These are phyloP conservation scores for Yamadazyma sp. DNA, from an alignment of 805 yeast genomes.

Conservation along the genomic window DNA sequence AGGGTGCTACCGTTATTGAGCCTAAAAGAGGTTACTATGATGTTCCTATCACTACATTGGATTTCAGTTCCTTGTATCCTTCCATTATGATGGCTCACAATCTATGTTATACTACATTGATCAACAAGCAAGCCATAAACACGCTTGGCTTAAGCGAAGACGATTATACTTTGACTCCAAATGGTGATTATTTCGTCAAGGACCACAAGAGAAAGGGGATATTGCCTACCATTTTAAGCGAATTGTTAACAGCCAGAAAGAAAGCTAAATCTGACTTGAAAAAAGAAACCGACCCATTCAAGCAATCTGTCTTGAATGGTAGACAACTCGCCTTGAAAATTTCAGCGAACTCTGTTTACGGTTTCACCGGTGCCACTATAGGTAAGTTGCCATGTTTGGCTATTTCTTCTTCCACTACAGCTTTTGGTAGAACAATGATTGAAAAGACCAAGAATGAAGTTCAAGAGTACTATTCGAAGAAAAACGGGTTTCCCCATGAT, in stretches of 20 bases:
- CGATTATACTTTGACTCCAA: conserved; percentile 87
- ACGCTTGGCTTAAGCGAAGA: conserved; percentile 60
- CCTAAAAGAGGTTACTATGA: conserved; percentile 95
- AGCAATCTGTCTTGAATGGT: conserved; percentile 91
- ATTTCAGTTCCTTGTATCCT: conserved; percentile 96
- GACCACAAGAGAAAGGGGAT: conserved; percentile 72
- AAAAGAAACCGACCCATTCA: conserved; percentile 92
- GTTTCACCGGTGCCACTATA: conserved; percentile 98
- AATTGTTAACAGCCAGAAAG: conserved; percentile 87
- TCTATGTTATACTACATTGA: conserved; percentile 87
- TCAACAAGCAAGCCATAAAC: conserved; percentile 67
- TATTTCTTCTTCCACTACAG: conserved; percentile 91
- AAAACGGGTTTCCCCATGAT: conserved; percentile 81
- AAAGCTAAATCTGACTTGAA: conserved; percentile 88
- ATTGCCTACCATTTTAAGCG: conserved; percentile 87
- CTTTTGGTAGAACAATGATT: conserved; percentile 97
- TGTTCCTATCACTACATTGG: conserved; percentile 95
- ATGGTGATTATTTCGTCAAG: conserved; percentile 87
- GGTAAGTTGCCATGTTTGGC: conserved; percentile 97
- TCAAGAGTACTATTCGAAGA: conserved; percentile 72
- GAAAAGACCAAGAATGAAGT: conserved; percentile 87
- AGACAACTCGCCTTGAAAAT: conserved; percentile 94
- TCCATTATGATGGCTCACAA: conserved; percentile 99
- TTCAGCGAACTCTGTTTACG: conserved; percentile 97
- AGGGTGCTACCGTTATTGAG: conserved; percentile 99